Evolutionary conservation across 139 green algal genomes (phyloP).

Genomic region (Picochlorum sp.): DNA sequence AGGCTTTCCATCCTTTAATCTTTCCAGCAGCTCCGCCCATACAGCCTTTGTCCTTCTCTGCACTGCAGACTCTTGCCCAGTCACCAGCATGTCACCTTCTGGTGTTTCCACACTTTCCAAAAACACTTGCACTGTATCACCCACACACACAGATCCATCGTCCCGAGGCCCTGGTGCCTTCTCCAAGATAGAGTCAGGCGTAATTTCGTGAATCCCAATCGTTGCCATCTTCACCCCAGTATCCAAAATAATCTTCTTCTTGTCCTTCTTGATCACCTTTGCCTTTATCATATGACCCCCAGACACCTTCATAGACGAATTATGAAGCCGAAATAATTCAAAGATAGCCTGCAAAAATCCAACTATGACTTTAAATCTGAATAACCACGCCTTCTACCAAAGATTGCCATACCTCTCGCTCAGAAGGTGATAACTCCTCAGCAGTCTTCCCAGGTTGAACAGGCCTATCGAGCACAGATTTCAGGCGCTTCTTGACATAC

Average conservation of each 20-base stretch:
- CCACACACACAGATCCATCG: slow-evolving; percentile 10
- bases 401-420: slow-evolving; percentile 1
- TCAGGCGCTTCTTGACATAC: slow-evolving; percentile 1
- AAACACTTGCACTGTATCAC: slow-evolving; percentile 29
- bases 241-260: slow-evolving; percentile 18
- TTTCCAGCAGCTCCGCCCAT: slow-evolving; percentile 27
- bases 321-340: slow-evolving; percentile 27
- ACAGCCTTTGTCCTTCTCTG: slow-evolving; percentile 18
- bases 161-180: background rate
- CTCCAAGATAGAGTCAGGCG: slow-evolving; percentile 17
- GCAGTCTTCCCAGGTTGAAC: background rate
- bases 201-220: slow-evolving; percentile 12
- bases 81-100: slow-evolving; percentile 24
- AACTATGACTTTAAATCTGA: too few relatives aligned
- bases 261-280: slow-evolving; percentile 17
- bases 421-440: background rate
- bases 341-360: background rate
- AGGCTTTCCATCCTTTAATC: background rate
- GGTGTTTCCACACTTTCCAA: slow-evolving; percentile 23
- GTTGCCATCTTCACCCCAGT: slow-evolving; percentile 17
- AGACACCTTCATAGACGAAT: slow-evolving; percentile 12
- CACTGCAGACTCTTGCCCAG: slow-evolving; percentile 15
- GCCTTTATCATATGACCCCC: slow-evolving; percentile 28
- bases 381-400: too few relatives aligned
- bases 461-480: slow-evolving; percentile 2